These are phyloP conservation scores for Isabelozyma pseudorhagii DNA, from an alignment of 805 yeast species.

Conservation along the genomic window DNA sequence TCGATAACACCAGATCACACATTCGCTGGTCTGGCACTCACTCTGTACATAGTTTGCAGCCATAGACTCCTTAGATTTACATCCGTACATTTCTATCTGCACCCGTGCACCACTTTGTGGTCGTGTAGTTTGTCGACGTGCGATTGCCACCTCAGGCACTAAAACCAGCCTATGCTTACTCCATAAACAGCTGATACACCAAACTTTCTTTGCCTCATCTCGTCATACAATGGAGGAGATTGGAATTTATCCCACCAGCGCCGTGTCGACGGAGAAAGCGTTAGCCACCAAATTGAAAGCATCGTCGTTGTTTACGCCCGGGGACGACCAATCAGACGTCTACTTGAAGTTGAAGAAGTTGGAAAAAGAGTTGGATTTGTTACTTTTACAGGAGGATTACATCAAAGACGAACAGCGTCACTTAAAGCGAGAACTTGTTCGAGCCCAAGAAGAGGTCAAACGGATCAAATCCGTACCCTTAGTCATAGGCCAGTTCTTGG, in stretches of 20 bases:
- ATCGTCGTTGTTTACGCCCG: neutral
- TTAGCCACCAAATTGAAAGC: neutral
- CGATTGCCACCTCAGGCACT: neutral
- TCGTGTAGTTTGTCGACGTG: neutral
- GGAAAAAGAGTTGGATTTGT: conserved; percentile 84
- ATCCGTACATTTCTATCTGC: neutral
- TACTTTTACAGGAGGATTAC: conserved; percentile 89
- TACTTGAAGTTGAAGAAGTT: conserved; percentile 82
- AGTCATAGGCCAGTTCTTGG: conserved; percentile 96
- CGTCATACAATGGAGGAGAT: conserved; percentile 30
- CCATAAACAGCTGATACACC: neutral
- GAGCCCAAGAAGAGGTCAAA: conserved; percentile 98
- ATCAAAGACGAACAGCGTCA: conserved; percentile 98
- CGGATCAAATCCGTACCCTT: conserved; percentile 96
- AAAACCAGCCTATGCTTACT: too few species aligned
- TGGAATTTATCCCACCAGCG: conserved; percentile 17
- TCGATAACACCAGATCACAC: neutral
- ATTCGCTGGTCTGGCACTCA: too few species aligned
- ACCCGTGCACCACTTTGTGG: neutral
- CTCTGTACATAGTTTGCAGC: conserved; percentile 5
- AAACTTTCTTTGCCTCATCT: neutral
- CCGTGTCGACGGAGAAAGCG: conserved; percentile 5
- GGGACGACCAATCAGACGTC: conserved; percentile 54
- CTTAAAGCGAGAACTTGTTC: conserved; percentile 85
- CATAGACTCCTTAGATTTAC: neutral